These are phyloP conservation scores for Epichloe sibirici DNA, from an alignment of 2,329 filamentous ascomycete genomes.

Conservation along the genomic window DNA sequence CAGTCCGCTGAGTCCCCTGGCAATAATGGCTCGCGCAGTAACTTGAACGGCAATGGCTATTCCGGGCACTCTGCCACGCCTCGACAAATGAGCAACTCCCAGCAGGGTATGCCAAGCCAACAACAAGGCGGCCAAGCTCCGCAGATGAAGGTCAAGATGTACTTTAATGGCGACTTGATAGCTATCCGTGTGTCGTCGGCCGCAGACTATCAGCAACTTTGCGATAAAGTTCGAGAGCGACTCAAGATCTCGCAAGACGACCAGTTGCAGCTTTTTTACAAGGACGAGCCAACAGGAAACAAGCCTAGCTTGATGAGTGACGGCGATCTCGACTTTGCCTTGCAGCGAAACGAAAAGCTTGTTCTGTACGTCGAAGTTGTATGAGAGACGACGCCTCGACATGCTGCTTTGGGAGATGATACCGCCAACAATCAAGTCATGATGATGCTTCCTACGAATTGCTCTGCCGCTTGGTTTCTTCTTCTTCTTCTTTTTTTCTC, in stretches of 20 bases:
- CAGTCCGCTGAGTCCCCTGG: slow-evolving; percentile 53
- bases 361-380: slow-evolving; percentile 56
- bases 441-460: not conserved
- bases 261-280: slow-evolving; percentile 71
- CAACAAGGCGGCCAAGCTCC: slow-evolving; percentile 25
- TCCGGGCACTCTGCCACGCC: slow-evolving; percentile 40
- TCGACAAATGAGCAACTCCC: slow-evolving; percentile 32
- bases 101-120: slow-evolving; percentile 10
- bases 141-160: slow-evolving; percentile 87
- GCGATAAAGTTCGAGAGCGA: slow-evolving; percentile 74
- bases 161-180: slow-evolving; percentile 83
- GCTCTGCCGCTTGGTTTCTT: not conserved
- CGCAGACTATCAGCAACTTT: slow-evolving; percentile 64
- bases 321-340: slow-evolving; percentile 66
- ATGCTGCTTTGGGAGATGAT: not conserved
- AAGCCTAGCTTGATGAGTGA: slow-evolving; percentile 67
- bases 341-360: slow-evolving; percentile 78
- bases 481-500: not conserved
- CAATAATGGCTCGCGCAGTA: slow-evolving; percentile 48
- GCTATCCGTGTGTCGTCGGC: slow-evolving; percentile 79
- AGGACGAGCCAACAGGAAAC: slow-evolving; percentile 68
- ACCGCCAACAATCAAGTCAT: not conserved
- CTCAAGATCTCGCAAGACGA: slow-evolving; percentile 59
- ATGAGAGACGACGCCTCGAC: slow-evolving; percentile 16
- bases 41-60: slow-evolving; percentile 46